phyloP scores from a whole-genome alignment of 176 grass and related monocot species.

The Triticum urartu region DNA sequence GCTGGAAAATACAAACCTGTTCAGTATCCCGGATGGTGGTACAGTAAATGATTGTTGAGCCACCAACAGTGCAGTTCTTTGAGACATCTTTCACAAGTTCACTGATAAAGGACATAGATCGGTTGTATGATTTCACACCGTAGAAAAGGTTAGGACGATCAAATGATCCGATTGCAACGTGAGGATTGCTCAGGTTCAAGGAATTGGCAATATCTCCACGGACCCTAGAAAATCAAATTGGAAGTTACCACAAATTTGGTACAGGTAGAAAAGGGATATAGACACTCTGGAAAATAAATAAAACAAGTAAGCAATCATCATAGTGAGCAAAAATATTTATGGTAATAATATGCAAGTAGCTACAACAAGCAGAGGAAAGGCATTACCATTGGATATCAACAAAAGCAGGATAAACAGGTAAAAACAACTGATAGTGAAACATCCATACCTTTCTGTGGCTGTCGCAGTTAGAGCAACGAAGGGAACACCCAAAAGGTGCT shows the following conservation, averaged over 20 bases:
- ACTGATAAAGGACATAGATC: conserved; percentile 55
- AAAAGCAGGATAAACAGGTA: neutral
- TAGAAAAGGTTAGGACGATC: conserved; percentile 92
- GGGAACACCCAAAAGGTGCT: conserved; percentile 67
- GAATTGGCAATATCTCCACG: conserved; percentile 78
- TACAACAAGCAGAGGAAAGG: neutral
- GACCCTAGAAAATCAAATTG: conserved; percentile 53
- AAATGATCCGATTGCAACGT: conserved; percentile 75
- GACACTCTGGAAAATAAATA: conserved; percentile 1
- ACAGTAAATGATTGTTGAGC: conserved; percentile 93
- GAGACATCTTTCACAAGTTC: conserved; percentile 88
- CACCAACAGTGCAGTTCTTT: conserved; percentile 49
- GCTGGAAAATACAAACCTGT: conserved; percentile 53
- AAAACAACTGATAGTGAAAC: conserved; percentile 9
- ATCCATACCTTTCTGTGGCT: conserved; percentile 74
- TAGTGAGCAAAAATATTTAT: neutral
- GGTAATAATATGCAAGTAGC: neutral
- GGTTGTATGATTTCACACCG: conserved; percentile 63
- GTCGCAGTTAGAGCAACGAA: conserved; percentile 96
- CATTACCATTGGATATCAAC: conserved; percentile 2
- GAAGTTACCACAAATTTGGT: neutral
- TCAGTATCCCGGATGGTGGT: conserved; percentile 79
- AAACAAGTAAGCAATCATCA: neutral
- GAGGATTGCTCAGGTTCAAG: conserved; percentile 57
- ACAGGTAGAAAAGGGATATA: conserved; percentile 5